phyloP scores from a whole-genome alignment of 441 rosid species.

The Rhodomyrtus psidioides region DNA sequence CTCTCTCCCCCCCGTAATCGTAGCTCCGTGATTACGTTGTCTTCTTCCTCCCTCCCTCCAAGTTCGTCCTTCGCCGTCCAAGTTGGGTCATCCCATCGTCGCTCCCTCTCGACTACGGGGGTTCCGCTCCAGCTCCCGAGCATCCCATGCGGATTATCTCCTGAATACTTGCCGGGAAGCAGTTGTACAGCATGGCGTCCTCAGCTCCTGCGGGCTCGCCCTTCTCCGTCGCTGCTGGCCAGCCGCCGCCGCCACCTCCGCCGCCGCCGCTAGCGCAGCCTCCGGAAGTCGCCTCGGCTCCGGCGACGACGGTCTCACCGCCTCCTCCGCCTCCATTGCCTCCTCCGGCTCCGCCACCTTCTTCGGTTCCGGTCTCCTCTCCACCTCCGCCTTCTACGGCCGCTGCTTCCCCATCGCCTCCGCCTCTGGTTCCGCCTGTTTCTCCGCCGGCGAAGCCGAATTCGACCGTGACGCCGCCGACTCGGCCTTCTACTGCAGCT shows the following conservation, averaged over 20 bases:
- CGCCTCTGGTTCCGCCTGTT: neutral
- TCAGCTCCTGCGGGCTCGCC: neutral
- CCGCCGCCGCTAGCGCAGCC: rapidly evolving
- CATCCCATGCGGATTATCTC: neutral
- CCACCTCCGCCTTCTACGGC: neutral
- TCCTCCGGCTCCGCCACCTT: neutral
- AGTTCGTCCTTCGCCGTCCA: neutral
- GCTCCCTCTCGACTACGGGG: neutral
- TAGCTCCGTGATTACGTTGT: neutral
- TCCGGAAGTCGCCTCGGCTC: neutral
- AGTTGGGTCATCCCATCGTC: neutral
- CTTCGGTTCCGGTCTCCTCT: neutral
- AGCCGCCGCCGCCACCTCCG: neutral
- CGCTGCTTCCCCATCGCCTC: neutral
- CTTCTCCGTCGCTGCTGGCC: neutral
- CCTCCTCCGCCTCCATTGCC: neutral
- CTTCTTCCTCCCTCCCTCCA: neutral
- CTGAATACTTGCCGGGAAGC: neutral
- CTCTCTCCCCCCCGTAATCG: neutral
- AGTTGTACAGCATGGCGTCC: neutral
- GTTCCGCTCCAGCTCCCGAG: neutral
- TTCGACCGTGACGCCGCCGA: neutral
- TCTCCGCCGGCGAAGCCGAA: neutral
- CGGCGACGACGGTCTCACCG: neutral
- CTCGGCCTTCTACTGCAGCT: neutral